These are phyloP conservation scores for Arthrinium puccinioides DNA, from an alignment of 2,329 filamentous ascomycete genomes.

Conservation along the genomic window DNA sequence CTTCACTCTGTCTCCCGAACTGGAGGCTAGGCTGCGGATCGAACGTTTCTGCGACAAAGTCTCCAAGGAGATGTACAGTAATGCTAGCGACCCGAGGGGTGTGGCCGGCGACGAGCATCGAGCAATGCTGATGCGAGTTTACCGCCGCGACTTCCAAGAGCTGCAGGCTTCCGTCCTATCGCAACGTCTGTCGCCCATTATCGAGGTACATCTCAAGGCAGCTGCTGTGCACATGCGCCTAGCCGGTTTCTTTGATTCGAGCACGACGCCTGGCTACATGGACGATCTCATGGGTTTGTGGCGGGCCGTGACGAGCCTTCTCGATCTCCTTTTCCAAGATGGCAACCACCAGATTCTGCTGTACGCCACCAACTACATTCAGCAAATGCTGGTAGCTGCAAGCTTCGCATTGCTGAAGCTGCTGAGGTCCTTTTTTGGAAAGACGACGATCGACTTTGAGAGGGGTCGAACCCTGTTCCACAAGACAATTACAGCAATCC, in stretches of 20 bases:
- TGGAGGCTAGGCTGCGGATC: slow-evolving; percentile 62
- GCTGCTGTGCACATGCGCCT: slow-evolving; percentile 69
- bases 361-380: slow-evolving; percentile 68
- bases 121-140: slow-evolving; percentile 59
- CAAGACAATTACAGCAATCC: slow-evolving; percentile 61
- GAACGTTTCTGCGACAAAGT: slow-evolving; percentile 72
- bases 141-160: slow-evolving; percentile 57
- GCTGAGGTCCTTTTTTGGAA: slow-evolving; percentile 68
- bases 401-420: slow-evolving; percentile 73
- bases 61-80: slow-evolving; percentile 73
- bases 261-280: slow-evolving; percentile 62
- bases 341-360: slow-evolving; percentile 52
- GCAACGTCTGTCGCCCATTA: slow-evolving; percentile 48
- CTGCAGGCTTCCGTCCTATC: slow-evolving; percentile 54
- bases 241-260: slow-evolving; percentile 75
- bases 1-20: slow-evolving; percentile 51
- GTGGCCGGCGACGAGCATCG: slow-evolving; percentile 61
- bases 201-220: slow-evolving; percentile 62
- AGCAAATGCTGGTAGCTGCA: slow-evolving; percentile 79
- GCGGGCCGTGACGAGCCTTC: slow-evolving; percentile 61
- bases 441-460: slow-evolving; percentile 64
- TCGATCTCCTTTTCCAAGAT: slow-evolving; percentile 56
- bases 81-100: slow-evolving; percentile 64
- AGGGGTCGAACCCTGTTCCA: slow-evolving; percentile 64
- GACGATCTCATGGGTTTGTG: slow-evolving; percentile 71